Base-by-base conservation (phyloP, 306 rosid species). In the Rosa lucieae region DNA sequence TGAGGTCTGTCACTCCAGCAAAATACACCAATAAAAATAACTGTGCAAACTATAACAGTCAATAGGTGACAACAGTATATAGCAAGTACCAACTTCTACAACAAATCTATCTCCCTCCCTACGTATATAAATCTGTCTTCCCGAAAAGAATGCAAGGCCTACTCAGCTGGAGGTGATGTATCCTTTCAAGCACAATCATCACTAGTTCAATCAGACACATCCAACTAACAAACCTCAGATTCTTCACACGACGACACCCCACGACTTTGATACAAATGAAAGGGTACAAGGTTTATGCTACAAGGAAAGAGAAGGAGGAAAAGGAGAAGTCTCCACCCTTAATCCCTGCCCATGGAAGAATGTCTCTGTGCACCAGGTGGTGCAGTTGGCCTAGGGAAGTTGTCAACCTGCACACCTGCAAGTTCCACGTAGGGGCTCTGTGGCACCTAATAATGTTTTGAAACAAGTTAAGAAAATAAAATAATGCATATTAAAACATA, bases 321-420 rank as follows among this genome's bases (percentile, higher is more conserved):
- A 46, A 12, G 39, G 2, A 39, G 8, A 76, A 49, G 72, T 53
- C 66, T 69, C 42, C 82, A 74, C 63, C 61, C 40, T 91, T 87
- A 86, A 77, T 91, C 91, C 82, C 87, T 87, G 87, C 87, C 84
- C 35, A 82, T 75, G 51, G 90, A 76, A 58, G 92, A 63, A 55
- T 89, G 86, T 90, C 98, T 91, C 80, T 87, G 97, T 58, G 95
- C 99, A 78, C 99, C 99, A 3, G 98, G 97, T 20, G 99, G 99
- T n/a, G 97, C 90, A 3, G 88, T 86, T 47, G 99, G 99, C 89
- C 81, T 84, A 8, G 99, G 99, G 82, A 92, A 87, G 76, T 83
- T 84, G 76, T 80, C 84, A 15, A 75, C 65, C 77, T 84, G 89
- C 74, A 83, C 84, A 78, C 91, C 94, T 69, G 88, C 78, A 82